Percentiles rank a stretch among this genome's conserved stretches.
Evolutionary conservation across 2,329 filamentous ascomycete species (phyloP).

Genomic region (Phyllosticta citriasiana): DNA sequence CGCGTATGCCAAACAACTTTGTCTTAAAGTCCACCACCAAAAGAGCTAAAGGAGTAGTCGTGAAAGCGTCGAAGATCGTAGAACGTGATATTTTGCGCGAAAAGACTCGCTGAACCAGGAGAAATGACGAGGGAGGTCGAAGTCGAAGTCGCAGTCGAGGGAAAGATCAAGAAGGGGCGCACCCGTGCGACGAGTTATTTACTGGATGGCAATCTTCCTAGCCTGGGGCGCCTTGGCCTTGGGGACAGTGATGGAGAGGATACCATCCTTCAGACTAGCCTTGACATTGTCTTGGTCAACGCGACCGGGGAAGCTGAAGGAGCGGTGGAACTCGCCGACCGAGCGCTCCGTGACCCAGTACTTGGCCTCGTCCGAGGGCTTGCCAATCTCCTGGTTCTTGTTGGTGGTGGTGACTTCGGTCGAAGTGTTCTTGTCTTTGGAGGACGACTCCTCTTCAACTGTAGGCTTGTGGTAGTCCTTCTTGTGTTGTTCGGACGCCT

Average conservation of each 20-base stretch:
- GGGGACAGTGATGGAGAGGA: slow-evolving; percentile 47
- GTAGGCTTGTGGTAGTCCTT: slow-evolving; percentile 40
- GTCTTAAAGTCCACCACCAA: background rate
- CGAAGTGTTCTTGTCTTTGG: slow-evolving; percentile 10
- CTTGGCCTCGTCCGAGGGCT: slow-evolving; percentile 37
- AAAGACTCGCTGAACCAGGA: background rate
- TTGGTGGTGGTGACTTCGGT: slow-evolving; percentile 21
- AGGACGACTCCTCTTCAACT: slow-evolving; percentile 52
- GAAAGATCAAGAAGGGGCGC: background rate
- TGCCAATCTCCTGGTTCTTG: slow-evolving; percentile 29
- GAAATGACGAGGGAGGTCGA: background rate
- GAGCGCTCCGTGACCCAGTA: slow-evolving; percentile 60
- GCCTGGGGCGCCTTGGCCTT: slow-evolving; percentile 40
- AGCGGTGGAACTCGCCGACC: slow-evolving; percentile 49
- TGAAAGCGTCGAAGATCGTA: background rate
- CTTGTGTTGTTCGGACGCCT: slow-evolving; percentile 15
- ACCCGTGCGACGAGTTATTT: slow-evolving; percentile 12
- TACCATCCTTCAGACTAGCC: slow-evolving; percentile 50
- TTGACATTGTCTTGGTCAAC: slow-evolving; percentile 53
- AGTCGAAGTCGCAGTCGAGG: background rate
- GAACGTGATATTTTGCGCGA: background rate
- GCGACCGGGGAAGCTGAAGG: slow-evolving; percentile 47
- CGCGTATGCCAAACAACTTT: background rate
- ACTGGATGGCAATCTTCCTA: slow-evolving; percentile 49
- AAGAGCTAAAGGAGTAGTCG: background rate